A percentile compares a stretch with the other conserved stretches of the same genome.
Evolutionary conservation across 345 rosid species (phyloP).

Genomic region (Pistacia integerrima): DNA sequence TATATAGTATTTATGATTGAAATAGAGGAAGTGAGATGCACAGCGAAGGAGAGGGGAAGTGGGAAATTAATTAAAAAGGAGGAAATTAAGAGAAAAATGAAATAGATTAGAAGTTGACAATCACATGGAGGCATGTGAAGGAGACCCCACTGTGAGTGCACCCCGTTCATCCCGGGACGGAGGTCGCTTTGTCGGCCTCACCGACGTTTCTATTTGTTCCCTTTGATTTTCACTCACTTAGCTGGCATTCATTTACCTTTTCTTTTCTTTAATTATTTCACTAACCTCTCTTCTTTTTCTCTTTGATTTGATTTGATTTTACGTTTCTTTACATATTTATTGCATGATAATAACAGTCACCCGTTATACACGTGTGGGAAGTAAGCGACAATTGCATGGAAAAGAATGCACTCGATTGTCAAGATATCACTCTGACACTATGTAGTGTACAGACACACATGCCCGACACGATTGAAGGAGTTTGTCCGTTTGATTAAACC

Average conservation of each 20-base stretch:
- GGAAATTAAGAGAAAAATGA: neutral
- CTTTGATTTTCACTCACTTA: constrained; percentile 1
- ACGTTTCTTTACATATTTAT: neutral
- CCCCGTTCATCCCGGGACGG: constrained; percentile 75
- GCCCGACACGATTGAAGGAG: constrained; percentile 43
- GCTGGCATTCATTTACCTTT: constrained; percentile 43
- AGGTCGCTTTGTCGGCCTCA: constrained; percentile 60
- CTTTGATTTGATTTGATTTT: constrained; percentile 28
- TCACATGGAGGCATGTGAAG: constrained; percentile 82
- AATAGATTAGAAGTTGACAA: constrained; percentile 4
- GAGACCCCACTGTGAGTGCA: constrained; percentile 54
- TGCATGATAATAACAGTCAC: too few relatives aligned
- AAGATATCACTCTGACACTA: constrained; percentile 31
- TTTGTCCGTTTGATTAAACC: constrained; percentile 37
- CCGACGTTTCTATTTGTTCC: constrained; percentile 9
- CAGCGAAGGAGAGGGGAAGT: neutral
- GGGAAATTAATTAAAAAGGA: neutral
- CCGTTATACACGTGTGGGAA: constrained; percentile 17
- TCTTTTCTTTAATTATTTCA: constrained; percentile 9
- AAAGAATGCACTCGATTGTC: constrained; percentile 45
- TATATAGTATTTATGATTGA: neutral
- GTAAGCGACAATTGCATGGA: constrained; percentile 56
- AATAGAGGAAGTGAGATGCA: neutral
- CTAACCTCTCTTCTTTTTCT: neutral
- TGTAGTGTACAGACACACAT: constrained; percentile 26